Evolutionary conservation across 2,329 filamentous ascomycete genomes (phyloP).

Genomic region (Fusarium sp.): DNA sequence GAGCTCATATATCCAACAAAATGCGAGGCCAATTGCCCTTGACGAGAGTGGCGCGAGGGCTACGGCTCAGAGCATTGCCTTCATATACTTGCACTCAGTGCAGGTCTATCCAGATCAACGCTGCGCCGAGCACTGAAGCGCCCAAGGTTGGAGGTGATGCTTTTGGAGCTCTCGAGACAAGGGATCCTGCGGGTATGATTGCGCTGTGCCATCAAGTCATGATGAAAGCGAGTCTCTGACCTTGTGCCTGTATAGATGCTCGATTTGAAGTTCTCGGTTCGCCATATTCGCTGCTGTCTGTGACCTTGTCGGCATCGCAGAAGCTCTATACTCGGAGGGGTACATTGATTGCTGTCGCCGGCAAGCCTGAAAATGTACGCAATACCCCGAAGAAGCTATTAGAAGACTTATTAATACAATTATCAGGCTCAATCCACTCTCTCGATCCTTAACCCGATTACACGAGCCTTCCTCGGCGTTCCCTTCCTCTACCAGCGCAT

Average conservation of each 20-base stretch:
- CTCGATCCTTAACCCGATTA: conserved; percentile 85
- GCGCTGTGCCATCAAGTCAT: not conserved
- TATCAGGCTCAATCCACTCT: conserved; percentile 85
- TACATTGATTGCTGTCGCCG: conserved; percentile 88
- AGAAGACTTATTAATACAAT: not conserved
- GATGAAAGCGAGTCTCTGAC: conserved; percentile 24
- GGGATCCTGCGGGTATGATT: conserved; percentile 63
- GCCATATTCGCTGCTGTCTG: conserved; percentile 93
- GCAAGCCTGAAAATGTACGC: conserved; percentile 86
- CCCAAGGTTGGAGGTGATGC: conserved; percentile 63
- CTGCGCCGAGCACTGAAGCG: conserved; percentile 67
- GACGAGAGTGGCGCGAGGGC: conserved; percentile 49
- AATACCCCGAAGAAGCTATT: not conserved
- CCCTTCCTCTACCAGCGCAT: conserved; percentile 96
- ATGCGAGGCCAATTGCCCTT: conserved; percentile 60
- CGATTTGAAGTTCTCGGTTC: conserved; percentile 93
- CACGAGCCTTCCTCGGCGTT: conserved; percentile 82
- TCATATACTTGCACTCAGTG: conserved; percentile 65
- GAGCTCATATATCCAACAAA: conserved; percentile 41
- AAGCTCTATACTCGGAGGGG: conserved; percentile 92
- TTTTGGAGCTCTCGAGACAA: conserved; percentile 61
- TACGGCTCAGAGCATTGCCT: conserved; percentile 44
- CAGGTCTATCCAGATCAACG: conserved; percentile 71
- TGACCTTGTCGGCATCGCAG: conserved; percentile 92
- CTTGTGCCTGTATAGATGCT: conserved; percentile 73